Evolutionary conservation across 345 rosid species (phyloP).

Genomic region (Trapa bicornis): DNA sequence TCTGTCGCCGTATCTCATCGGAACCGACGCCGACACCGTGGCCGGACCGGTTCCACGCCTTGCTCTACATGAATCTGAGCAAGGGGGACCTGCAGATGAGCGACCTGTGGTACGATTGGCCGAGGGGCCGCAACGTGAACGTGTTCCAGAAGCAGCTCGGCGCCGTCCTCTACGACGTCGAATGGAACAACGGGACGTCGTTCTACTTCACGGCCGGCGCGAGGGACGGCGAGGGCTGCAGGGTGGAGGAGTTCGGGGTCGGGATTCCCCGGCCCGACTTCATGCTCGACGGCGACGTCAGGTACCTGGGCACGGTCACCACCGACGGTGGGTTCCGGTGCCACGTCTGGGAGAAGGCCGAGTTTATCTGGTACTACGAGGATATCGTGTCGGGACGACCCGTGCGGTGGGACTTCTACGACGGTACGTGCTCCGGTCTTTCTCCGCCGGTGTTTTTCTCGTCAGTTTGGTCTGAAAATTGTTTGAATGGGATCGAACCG

Average conservation of each 20-base stretch:
- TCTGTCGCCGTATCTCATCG: not conserved
- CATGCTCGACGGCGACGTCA: conserved; percentile 43
- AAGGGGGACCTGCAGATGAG: conserved; percentile 27
- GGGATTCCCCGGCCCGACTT: conserved; percentile 48
- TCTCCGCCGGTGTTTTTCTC: too few species aligned
- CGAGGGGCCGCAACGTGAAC: conserved; percentile 44
- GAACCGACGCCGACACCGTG: conserved; percentile 31
- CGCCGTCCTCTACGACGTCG: conserved; percentile 30
- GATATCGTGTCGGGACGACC: conserved; percentile 41
- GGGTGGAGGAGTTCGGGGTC: conserved; percentile 22
- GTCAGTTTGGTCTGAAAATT: too few species aligned
- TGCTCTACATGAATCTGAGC: conserved; percentile 34
- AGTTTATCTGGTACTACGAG: conserved; percentile 46
- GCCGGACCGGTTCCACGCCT: conserved; percentile 36
- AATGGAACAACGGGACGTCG: conserved; percentile 53
- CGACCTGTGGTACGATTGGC: conserved; percentile 58
- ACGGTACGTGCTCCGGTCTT: conserved; percentile 17
- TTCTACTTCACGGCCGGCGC: conserved; percentile 24
- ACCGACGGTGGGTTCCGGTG: conserved; percentile 40
- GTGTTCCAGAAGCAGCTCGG: conserved; percentile 42
- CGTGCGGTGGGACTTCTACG: conserved; percentile 41
- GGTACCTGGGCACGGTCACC: conserved; percentile 33
- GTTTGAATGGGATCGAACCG: too few species aligned
- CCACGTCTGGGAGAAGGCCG: conserved; percentile 53
- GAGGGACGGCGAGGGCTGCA: conserved; percentile 16